These are phyloP conservation scores for Colletotrichum phormii DNA, from an alignment of 2,329 filamentous ascomycete genomes.

Conservation along the genomic window DNA sequence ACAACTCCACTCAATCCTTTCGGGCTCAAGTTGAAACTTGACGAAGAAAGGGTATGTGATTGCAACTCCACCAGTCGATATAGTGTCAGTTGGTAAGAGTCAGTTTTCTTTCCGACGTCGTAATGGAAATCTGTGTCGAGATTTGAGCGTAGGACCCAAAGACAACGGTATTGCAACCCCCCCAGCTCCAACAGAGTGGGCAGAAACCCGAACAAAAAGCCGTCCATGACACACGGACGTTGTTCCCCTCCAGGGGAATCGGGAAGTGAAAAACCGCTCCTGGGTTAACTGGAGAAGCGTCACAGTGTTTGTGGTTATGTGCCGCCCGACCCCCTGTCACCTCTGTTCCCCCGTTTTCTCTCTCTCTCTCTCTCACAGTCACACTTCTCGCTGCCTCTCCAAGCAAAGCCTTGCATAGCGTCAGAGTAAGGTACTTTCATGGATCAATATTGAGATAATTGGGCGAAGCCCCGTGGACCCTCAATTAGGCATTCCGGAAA, in stretches of 20 bases:
- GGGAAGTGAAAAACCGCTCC: not conserved
- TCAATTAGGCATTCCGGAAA: conserved; percentile 10
- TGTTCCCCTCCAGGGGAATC: conserved; percentile 1
- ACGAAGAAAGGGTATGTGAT: conserved; percentile 9
- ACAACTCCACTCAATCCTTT: conserved; percentile 17
- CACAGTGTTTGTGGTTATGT: conserved; percentile 5
- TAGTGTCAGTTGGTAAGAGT: not conserved
- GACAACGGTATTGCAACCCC: not conserved
- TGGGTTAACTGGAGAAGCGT: conserved; percentile 13
- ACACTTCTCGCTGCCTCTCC: not conserved
- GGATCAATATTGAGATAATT: conserved; percentile 5
- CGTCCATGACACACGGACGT: conserved; percentile 1
- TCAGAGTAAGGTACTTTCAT: not conserved
- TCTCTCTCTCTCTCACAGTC: not conserved
- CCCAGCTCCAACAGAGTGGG: not conserved
- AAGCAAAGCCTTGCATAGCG: conserved; percentile 7
- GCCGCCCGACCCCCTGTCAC: not conserved
- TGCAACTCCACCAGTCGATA: not conserved
- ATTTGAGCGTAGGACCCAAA: not conserved
- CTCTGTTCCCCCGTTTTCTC: conserved; percentile 6
- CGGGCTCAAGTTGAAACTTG: conserved; percentile 25
- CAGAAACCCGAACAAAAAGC: conserved; percentile 5
- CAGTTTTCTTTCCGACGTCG: not conserved
- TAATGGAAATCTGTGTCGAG: not conserved
- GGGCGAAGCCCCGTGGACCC: conserved; percentile 2